Evolutionary conservation across 306 rosid genomes (phyloP).

Genomic region (Ormosia semicastrata): DNA sequence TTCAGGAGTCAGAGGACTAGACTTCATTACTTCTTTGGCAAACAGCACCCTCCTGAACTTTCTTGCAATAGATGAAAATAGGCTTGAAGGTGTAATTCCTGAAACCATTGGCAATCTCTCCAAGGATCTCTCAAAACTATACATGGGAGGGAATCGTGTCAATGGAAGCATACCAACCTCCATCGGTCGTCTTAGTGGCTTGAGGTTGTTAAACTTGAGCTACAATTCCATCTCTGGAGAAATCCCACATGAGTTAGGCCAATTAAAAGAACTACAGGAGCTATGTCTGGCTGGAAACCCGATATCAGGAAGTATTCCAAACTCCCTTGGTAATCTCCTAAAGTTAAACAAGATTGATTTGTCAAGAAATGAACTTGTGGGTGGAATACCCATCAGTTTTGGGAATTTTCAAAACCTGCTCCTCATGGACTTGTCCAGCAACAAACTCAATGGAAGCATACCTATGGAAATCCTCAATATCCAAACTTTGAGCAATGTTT

Average conservation of each 20-base stretch:
- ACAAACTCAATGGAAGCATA: constrained; percentile 63
- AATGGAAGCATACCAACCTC: constrained; percentile 64
- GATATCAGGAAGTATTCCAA: constrained; percentile 60
- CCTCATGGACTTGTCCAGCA: constrained; percentile 63
- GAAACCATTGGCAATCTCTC: constrained; percentile 72
- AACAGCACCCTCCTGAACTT: constrained; percentile 57
- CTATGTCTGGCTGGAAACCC: constrained; percentile 47
- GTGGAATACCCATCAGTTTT: constrained; percentile 48
- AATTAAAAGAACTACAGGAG: constrained; percentile 45
- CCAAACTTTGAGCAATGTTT: constrained; percentile 47
- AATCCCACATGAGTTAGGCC: constrained; percentile 63
- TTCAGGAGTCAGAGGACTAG: constrained; percentile 42
- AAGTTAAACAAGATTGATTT: constrained; percentile 55
- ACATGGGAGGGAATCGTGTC: constrained; percentile 69
- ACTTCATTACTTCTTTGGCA: constrained; percentile 53
- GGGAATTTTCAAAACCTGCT: constrained; percentile 48
- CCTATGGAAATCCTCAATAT: constrained; percentile 52
- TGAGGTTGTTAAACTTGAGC: constrained; percentile 59
- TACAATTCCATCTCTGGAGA: constrained; percentile 56
- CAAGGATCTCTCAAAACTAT: constrained; percentile 40
- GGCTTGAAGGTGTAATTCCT: constrained; percentile 64
- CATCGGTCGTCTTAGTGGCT: constrained; percentile 52
- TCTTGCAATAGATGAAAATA: constrained; percentile 58
- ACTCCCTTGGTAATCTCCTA: constrained; percentile 53
- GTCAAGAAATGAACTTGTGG: constrained; percentile 52